Percentiles rank a stretch among this genome's conserved stretches.
These are phyloP conservation scores for Venturia carpophila DNA, from an alignment of 2,329 filamentous ascomycete species.

Conservation along the genomic window DNA sequence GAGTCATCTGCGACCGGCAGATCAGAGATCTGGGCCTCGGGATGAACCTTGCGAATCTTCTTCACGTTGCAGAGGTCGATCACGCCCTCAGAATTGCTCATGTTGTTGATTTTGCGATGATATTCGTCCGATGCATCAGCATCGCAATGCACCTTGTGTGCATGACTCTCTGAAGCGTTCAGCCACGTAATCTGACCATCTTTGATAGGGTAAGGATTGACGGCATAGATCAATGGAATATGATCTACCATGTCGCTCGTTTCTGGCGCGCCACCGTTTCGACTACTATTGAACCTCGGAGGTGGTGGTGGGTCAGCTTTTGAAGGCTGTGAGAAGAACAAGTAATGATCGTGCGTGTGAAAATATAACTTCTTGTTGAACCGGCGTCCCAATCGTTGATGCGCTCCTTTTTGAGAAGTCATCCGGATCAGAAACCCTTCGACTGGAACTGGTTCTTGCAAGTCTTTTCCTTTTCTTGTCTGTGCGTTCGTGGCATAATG, in stretches of 20 bases:
- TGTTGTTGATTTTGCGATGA: constrained; percentile 50
- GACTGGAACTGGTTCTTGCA: constrained; percentile 53
- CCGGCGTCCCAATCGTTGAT: constrained; percentile 51
- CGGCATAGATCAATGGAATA: constrained; percentile 53
- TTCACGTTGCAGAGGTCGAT: constrained; percentile 53
- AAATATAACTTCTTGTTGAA: constrained; percentile 61
- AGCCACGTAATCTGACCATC: constrained; percentile 51
- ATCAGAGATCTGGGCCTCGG: constrained; percentile 46
- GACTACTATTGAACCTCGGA: constrained; percentile 43
- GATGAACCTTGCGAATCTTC: constrained; percentile 48
- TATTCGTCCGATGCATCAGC: constrained; percentile 52
- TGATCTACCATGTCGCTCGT: constrained; percentile 47
- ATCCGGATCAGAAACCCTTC: constrained; percentile 60
- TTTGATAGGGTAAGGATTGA: constrained; percentile 53
- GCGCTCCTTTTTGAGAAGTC: constrained; percentile 54
- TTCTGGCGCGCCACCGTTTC: constrained; percentile 43
- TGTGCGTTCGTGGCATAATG: constrained; percentile 52
- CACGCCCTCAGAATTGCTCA: constrained; percentile 54
- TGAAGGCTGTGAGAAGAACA: constrained; percentile 55
- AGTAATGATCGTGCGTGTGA: constrained; percentile 53
- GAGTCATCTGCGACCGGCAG: constrained; percentile 44
- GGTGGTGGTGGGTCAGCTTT: constrained; percentile 50
- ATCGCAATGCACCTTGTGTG: constrained; percentile 37
- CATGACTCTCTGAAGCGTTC: constrained; percentile 34
- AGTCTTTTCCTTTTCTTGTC: constrained; percentile 32